A percentile compares a stretch with the other conserved stretches of the same genome.
These are phyloP conservation scores for Purshia tridentata DNA, from an alignment of 306 rosid species.

Conservation along the genomic window DNA sequence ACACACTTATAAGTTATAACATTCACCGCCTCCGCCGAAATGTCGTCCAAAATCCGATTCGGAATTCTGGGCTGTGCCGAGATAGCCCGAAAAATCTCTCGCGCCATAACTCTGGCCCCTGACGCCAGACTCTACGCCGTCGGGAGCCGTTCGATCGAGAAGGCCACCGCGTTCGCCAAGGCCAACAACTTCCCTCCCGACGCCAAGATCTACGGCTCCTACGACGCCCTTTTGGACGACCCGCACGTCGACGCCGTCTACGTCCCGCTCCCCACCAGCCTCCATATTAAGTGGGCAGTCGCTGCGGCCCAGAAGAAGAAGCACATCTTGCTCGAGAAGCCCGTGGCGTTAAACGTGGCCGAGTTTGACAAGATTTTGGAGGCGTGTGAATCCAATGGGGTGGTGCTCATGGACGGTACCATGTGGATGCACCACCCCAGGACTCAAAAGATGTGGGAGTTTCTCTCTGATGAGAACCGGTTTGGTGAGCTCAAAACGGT, in stretches of 20 bases:
- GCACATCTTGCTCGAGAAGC: conserved; percentile 86
- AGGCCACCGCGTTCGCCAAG: conserved; percentile 49
- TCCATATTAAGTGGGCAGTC: conserved; percentile 75
- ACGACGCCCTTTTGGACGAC: conserved; percentile 67
- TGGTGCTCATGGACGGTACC: conserved; percentile 92
- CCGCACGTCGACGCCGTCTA: conserved; percentile 74
- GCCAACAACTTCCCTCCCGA: conserved; percentile 41
- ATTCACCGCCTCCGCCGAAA: conserved; percentile 2
- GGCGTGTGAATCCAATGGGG: conserved; percentile 70
- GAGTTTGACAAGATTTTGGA: conserved; percentile 65
- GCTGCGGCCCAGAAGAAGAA: conserved; percentile 68
- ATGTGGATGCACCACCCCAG: conserved; percentile 98
- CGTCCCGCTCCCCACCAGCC: conserved; percentile 72
- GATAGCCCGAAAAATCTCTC: conserved; percentile 63
- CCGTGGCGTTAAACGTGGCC: conserved; percentile 63
- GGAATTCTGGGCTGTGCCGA: conserved; percentile 88
- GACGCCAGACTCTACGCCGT: conserved; percentile 58
- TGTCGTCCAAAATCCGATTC: conserved; percentile 67
- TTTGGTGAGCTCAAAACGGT: conserved; percentile 84
- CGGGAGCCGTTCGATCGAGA: conserved; percentile 69
- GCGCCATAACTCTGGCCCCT: conserved; percentile 65
- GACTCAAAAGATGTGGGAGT: conserved; percentile 66
- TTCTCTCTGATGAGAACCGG: conserved; percentile 50
- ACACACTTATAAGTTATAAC: too few relatives aligned
- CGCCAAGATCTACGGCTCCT: conserved; percentile 68